Conservation (phyloP, 192 early-diverging fungal species). For the Umbelopsis sp. region DNA sequence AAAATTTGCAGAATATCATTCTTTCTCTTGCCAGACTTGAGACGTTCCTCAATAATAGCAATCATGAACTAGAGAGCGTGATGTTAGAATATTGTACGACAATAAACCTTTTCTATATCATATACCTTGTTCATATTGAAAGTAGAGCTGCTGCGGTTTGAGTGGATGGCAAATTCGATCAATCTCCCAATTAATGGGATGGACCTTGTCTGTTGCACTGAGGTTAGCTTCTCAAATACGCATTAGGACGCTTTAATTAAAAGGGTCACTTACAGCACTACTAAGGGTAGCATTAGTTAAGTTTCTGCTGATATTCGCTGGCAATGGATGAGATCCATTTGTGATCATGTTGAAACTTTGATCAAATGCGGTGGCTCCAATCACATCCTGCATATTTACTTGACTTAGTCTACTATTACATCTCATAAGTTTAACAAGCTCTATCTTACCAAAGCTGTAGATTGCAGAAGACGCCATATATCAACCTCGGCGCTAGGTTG, state of each 20-base stretch:
- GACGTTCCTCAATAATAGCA: constrained; percentile 22
- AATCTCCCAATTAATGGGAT: background rate
- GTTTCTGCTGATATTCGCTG: constrained; percentile 19
- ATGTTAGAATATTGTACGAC: no score
- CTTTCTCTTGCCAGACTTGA: constrained; percentile 11
- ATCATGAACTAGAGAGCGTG: constrained; percentile 24
- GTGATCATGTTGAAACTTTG: constrained; percentile 53
- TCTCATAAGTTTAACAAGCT: background rate
- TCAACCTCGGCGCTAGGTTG: constrained; percentile 29
- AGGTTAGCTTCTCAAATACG: background rate
- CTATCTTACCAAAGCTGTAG: constrained; percentile 32
- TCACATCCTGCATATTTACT: constrained; percentile 37
- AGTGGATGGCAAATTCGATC: background rate
- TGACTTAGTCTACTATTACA: no score
- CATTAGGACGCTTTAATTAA: background rate
- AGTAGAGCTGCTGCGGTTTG: background rate
- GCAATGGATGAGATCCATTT: constrained; percentile 40
- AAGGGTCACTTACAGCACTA: background rate
- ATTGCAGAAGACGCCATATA: constrained; percentile 36
- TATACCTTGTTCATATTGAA: constrained; percentile 1
- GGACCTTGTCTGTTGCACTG: background rate
- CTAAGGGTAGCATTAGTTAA: background rate
- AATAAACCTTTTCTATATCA: no score
- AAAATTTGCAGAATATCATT: constrained; percentile 51
- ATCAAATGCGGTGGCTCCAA: constrained; percentile 57